Evolutionary conservation across 2,329 filamentous ascomycete species (phyloP).

Genomic region (Chaetomium globosum): DNA sequence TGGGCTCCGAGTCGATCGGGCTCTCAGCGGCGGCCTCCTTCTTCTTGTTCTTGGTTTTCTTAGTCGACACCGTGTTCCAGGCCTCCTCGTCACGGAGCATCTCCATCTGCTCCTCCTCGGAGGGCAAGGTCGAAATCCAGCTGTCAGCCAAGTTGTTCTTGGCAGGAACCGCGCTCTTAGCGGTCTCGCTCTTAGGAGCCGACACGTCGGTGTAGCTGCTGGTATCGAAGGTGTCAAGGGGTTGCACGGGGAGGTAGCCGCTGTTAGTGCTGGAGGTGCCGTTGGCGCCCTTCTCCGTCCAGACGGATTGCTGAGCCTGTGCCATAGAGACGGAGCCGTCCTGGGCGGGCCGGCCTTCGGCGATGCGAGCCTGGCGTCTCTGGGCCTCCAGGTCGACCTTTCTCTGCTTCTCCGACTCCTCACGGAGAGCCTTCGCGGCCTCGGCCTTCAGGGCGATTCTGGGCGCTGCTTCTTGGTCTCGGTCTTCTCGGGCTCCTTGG

Average conservation of each 20-base stretch:
- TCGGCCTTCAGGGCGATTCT: slow-evolving; percentile 89
- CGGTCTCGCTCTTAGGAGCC: slow-evolving; percentile 26
- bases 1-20: slow-evolving; percentile 35
- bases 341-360: slow-evolving; percentile 80
- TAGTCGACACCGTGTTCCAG: slow-evolving; percentile 62
- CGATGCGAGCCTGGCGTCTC: slow-evolving; percentile 75
- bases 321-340: slow-evolving; percentile 69
- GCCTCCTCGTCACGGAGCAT: slow-evolving; percentile 56
- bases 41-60: slow-evolving; percentile 48
- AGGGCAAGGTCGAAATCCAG: slow-evolving; percentile 58
- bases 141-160: slow-evolving; percentile 43
- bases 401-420: slow-evolving; percentile 77
- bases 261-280: slow-evolving; percentile 45
- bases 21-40: slow-evolving; percentile 44
- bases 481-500: slow-evolving; percentile 61
- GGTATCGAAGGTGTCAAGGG: slow-evolving; percentile 61
- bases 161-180: slow-evolving; percentile 27
- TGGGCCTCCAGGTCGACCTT: slow-evolving; percentile 79
- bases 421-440: slow-evolving; percentile 71
- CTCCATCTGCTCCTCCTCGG: slow-evolving; percentile 65
- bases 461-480: slow-evolving; percentile 96
- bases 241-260: slow-evolving; percentile 47
- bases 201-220: slow-evolving; percentile 43
- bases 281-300: slow-evolving; percentile 48
- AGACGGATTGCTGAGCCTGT: slow-evolving; percentile 44